These are phyloP conservation scores for Xylariaceae sp. DNA, from an alignment of 2,329 filamentous ascomycete species.

Conservation along the genomic window DNA sequence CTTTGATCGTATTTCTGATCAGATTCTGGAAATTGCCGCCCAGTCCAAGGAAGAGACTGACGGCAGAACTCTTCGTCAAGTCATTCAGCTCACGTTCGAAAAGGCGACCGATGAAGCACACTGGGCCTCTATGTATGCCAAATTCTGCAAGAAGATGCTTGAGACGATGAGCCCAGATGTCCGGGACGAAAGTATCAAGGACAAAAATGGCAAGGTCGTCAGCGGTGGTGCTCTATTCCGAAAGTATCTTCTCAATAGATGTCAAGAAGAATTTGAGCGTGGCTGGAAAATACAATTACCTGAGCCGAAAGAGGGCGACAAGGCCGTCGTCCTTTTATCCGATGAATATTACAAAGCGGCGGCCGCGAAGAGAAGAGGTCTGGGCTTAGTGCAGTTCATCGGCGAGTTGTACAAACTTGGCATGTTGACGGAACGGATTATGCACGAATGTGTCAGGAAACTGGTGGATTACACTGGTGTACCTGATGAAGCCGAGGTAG, in stretches of 20 bases:
- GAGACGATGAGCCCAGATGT: conserved; percentile 93
- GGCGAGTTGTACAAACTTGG: conserved; percentile 97
- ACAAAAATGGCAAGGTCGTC: conserved; percentile 83
- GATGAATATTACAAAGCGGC: conserved; percentile 95
- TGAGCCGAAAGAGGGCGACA: conserved; percentile 54
- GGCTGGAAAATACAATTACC: conserved; percentile 91
- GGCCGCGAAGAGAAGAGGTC: conserved; percentile 90
- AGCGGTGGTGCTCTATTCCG: conserved; percentile 92
- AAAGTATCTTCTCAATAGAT: conserved; percentile 97
- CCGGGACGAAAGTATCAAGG: conserved; percentile 88
- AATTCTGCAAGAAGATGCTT: conserved; percentile 96
- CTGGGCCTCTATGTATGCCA: conserved; percentile 98
- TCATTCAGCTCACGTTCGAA: conserved; percentile 98
- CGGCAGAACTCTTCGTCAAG: conserved; percentile 88
- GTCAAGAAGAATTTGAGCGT: conserved; percentile 97
- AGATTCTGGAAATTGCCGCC: conserved; percentile 85
- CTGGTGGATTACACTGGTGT: conserved; percentile 90
- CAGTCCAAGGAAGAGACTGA: conserved; percentile 96
- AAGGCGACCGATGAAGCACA: conserved; percentile 98
- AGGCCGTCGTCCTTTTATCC: conserved; percentile 76
- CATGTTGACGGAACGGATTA: conserved; percentile 98
- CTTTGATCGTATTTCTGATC: conserved; percentile 73
- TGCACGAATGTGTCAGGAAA: conserved; percentile 98
- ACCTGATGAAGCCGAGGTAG: conserved; percentile 92
- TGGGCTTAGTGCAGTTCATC: conserved; percentile 98